Percentiles rank a stretch among this genome's conserved stretches.
These are phyloP conservation scores for Rhizomucor miehei DNA, from an alignment of 371 early-diverging fungal species.

Conservation along the genomic window DNA sequence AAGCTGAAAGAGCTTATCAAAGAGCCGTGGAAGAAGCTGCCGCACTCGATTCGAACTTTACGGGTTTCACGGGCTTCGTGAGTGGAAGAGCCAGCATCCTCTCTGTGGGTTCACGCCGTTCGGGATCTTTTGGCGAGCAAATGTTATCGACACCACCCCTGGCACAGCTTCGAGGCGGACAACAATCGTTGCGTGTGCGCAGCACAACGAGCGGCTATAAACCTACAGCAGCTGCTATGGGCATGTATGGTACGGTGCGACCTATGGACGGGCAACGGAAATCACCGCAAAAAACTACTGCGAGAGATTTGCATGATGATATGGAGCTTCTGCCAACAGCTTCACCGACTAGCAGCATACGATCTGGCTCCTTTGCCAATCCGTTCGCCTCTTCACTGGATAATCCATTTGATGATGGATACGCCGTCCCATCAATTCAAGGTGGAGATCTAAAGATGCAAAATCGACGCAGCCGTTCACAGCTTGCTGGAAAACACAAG, in stretches of 20 bases:
- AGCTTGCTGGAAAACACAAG: constrained; percentile 10
- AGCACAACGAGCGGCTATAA: constrained; percentile 7
- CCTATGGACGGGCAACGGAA: background rate
- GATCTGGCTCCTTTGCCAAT: constrained; percentile 8
- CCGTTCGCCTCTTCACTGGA: constrained; percentile 23
- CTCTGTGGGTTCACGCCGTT: background rate
- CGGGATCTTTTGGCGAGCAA: constrained; percentile 2
- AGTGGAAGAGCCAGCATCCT: constrained; percentile 1
- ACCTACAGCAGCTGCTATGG: background rate
- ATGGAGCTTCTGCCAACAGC: background rate
- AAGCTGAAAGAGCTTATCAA: constrained; percentile 29
- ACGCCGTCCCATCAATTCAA: constrained; percentile 10
- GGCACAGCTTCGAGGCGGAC: constrained; percentile 31
- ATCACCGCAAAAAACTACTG: background rate
- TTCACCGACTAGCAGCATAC: constrained; percentile 6
- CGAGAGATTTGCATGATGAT: background rate
- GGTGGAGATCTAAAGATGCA: no score
- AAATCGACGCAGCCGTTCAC: no score
- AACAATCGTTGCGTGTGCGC: constrained; percentile 3
- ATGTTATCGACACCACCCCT: constrained; percentile 21
- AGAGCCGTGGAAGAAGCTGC: constrained; percentile 35
- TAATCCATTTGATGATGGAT: constrained; percentile 40
- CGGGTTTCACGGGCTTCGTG: constrained; percentile 34
- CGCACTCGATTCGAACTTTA: constrained; percentile 43
- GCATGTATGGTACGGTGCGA: constrained; percentile 4